Evolutionary conservation across 805 yeast genomes (phyloP).

Genomic region (Suhomyces sp.): DNA sequence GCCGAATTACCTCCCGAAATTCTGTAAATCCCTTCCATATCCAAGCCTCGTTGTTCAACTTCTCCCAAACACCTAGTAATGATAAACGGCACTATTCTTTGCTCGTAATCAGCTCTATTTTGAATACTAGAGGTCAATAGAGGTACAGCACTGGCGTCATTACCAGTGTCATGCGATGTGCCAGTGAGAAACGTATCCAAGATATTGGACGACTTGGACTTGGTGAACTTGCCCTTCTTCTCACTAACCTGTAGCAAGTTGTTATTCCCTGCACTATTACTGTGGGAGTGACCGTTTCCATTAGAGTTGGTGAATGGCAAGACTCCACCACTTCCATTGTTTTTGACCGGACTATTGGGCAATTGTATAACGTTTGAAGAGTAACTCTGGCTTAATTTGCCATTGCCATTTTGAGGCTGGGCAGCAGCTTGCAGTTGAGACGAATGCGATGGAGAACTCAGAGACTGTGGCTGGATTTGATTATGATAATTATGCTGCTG

Average conservation of each 20-base stretch:
- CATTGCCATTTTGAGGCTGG: background rate
- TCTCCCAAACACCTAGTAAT: conserved; percentile 69
- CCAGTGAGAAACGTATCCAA: conserved; percentile 33
- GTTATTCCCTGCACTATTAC: background rate
- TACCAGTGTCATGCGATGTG: conserved; percentile 8
- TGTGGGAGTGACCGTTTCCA: background rate
- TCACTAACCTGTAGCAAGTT: conserved; percentile 5
- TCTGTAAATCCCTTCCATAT: conserved; percentile 84
- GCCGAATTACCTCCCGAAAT: conserved; percentile 81
- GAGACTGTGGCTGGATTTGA: background rate
- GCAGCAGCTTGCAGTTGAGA: background rate
- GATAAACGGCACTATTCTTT: conserved; percentile 62
- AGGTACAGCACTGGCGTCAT: conserved; percentile 17
- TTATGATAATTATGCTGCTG: conserved; percentile 5
- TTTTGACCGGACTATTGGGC: conserved; percentile 7
- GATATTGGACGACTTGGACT: conserved; percentile 48
- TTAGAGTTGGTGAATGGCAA: background rate
- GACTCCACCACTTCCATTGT: background rate
- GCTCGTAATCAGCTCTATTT: conserved; percentile 61
- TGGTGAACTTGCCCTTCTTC: conserved; percentile 24
- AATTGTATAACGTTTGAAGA: conserved; percentile 13
- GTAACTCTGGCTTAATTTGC: conserved; percentile 13
- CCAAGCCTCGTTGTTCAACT: conserved; percentile 75
- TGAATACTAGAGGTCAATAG: conserved; percentile 57
- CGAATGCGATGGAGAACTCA: background rate